Percentiles rank a stretch among this genome's conserved stretches.
phyloP scores from a whole-genome alignment of 2,329 filamentous ascomycete genomes.

The Clonostachys rhizophaga region DNA sequence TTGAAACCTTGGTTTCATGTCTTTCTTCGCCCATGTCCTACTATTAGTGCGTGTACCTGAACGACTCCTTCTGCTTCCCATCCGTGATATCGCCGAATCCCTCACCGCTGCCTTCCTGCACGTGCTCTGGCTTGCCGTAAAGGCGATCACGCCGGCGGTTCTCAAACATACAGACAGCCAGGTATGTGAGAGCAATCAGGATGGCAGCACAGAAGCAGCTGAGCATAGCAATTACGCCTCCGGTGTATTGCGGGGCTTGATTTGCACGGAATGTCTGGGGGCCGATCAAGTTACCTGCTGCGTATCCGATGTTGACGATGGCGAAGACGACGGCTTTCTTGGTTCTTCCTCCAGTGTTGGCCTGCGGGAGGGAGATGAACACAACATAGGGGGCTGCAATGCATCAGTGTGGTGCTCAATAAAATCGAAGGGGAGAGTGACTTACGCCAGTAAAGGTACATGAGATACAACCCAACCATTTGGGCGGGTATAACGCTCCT shows the following conservation, averaged over 20 bases:
- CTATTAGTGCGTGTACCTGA: constrained; percentile 7
- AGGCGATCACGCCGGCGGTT: constrained; percentile 5
- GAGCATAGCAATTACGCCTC: background rate
- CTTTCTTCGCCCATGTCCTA: background rate
- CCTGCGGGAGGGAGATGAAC: background rate
- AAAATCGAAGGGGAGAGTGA: background rate
- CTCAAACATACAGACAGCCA: background rate
- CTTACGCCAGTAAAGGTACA: constrained; percentile 2
- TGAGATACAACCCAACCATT: constrained; percentile 1
- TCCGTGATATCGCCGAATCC: constrained; percentile 7
- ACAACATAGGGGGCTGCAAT: background rate
- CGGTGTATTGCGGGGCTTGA: background rate
- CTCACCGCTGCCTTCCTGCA: constrained; percentile 5
- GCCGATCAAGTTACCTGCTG: background rate
- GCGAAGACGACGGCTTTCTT: background rate
- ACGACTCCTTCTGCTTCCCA: constrained; percentile 8
- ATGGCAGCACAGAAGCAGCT: background rate
- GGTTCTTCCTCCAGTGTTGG: background rate
- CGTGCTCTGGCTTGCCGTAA: constrained; percentile 7
- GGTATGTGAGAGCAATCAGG: background rate
- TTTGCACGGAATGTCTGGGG: background rate
- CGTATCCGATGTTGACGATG: background rate
- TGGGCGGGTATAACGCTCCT: background rate
- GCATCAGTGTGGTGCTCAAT: background rate
- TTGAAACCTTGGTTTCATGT: too few species aligned